phyloP scores from a whole-genome alignment of 495 filamentous ascomycete genomes.

The Penicillium ucsense region DNA sequence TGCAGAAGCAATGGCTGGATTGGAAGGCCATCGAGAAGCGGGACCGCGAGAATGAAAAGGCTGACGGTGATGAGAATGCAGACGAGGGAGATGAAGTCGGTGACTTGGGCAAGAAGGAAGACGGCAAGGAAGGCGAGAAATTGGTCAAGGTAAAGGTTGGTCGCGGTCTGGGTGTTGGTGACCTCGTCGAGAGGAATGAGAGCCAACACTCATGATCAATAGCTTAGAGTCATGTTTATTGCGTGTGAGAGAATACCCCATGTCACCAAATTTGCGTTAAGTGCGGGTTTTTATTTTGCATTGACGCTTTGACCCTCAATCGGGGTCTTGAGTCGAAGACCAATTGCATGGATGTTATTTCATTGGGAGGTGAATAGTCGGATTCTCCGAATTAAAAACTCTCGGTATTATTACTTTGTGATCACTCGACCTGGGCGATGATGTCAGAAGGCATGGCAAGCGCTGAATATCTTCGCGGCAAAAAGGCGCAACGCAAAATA shows the following conservation, averaged over 20 bases:
- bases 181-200: conserved; percentile 76
- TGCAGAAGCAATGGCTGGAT: conserved; percentile 49
- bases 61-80: conserved; percentile 14
- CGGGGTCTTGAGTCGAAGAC: too few relatives aligned
- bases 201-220: conserved; percentile 4
- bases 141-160: conserved; percentile 71
- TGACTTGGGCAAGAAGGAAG: conserved; percentile 39
- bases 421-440: too few relatives aligned
- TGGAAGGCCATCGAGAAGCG: conserved; percentile 35
- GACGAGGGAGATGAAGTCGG: conserved; percentile 42
- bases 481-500: neutral
- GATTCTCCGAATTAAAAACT: too few relatives aligned
- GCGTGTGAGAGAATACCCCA: neutral
- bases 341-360: too few relatives aligned
- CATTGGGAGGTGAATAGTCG: too few relatives aligned
- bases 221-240: neutral
- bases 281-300: too few relatives aligned
- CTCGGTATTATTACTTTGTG: too few relatives aligned
- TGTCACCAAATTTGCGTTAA: too few relatives aligned
- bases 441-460: too few relatives aligned
- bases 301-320: too few relatives aligned
- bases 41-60: conserved; percentile 30
- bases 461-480: too few relatives aligned
- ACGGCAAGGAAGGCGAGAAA: conserved; percentile 36
- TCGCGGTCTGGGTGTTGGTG: conserved; percentile 67